Conservation (phyloP, 805 yeast species). For the Peterozyma xylosa region DNA sequence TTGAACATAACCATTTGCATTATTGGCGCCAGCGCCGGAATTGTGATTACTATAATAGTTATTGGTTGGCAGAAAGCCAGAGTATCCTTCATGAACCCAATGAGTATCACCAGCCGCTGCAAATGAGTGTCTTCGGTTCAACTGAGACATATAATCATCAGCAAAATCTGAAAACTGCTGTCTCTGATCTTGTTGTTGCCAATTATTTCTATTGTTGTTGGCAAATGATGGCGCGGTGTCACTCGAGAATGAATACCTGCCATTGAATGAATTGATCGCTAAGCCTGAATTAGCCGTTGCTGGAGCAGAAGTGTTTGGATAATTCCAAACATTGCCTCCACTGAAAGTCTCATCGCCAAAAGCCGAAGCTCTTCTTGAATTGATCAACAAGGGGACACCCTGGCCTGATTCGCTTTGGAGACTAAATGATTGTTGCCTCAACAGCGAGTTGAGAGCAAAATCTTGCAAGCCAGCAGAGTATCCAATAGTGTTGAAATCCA, state of each 20-base stretch:
- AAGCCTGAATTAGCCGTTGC: background rate
- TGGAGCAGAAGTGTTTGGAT: background rate
- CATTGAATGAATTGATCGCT: background rate
- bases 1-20: slow-evolving; percentile 1
- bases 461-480: too few relatives aligned
- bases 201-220: slow-evolving; percentile 1
- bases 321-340: too few relatives aligned
- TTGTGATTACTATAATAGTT: background rate
- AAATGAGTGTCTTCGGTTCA: slow-evolving; percentile 11
- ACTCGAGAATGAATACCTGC: background rate
- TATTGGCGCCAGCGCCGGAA: background rate
- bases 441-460: too few relatives aligned
- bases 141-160: background rate
- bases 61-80: slow-evolving; percentile 1
- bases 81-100: slow-evolving; percentile 6
- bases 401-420: too few relatives aligned
- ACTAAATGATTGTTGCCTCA: too few relatives aligned
- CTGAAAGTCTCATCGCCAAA: too few relatives aligned
- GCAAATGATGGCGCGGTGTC: too few relatives aligned
- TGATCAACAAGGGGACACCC: too few relatives aligned
- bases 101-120: slow-evolving; percentile 11
- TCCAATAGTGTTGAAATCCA: too few relatives aligned
- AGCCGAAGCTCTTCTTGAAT: too few relatives aligned
- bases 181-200: background rate
- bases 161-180: background rate